Evolutionary conservation across 2,329 filamentous ascomycete genomes (phyloP).

Genomic region (Botryotinia globosa): DNA sequence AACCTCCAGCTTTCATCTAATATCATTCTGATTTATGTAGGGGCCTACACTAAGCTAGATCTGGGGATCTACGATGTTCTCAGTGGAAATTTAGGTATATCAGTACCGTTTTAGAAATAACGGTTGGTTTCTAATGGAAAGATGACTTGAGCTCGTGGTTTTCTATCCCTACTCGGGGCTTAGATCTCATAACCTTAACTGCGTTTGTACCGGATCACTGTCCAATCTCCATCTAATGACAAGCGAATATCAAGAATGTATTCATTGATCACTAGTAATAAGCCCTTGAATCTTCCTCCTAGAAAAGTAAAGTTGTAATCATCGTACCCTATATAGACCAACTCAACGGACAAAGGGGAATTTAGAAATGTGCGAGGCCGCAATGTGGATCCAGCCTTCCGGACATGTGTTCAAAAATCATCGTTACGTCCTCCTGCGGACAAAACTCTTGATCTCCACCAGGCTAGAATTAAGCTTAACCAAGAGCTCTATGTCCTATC

Average conservation of each 20-base stretch:
- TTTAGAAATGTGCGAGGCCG: background rate
- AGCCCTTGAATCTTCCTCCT: background rate
- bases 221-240: background rate
- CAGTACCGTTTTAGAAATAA: background rate
- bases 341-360: background rate
- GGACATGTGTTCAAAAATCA: background rate
- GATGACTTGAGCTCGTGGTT: background rate
- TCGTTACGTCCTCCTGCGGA: background rate
- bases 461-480: background rate
- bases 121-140: background rate
- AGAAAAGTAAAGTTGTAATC: background rate
- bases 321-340: background rate
- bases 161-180: background rate
- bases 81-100: background rate
- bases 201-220: background rate
- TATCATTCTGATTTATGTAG: background rate
- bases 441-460: background rate
- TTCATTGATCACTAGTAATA: background rate
- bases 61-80: background rate
- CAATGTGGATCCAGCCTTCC: background rate
- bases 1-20: background rate
- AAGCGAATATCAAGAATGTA: background rate
- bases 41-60: background rate
- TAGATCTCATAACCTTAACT: background rate
- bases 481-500: background rate